phyloP scores from a whole-genome alignment of 352 stramenopile species.

The Phytophthora tentaculata region DNA sequence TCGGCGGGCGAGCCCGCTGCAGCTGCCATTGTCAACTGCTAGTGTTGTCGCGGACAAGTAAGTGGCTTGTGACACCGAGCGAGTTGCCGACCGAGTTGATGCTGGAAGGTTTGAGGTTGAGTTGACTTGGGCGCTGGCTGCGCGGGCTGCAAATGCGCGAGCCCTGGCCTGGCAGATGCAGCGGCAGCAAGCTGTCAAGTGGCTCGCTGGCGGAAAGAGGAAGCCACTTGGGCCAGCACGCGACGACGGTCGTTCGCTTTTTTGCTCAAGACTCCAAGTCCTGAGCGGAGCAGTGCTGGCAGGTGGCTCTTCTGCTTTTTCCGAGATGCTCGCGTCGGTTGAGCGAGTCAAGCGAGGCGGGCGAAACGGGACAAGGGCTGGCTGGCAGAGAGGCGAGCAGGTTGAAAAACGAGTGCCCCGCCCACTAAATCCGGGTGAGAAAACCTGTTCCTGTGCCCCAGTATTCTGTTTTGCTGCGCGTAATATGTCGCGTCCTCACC shows the following conservation, averaged over 20 bases:
- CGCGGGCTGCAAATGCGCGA: slow-evolving; percentile 33
- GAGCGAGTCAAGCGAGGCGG: slow-evolving; percentile 4
- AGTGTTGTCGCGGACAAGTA: slow-evolving; percentile 5
- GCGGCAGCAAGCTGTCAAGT: slow-evolving; percentile 31
- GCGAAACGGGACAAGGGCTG: slow-evolving; percentile 22
- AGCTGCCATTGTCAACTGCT: slow-evolving; percentile 37
- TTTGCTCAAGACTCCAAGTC: slow-evolving; percentile 40
- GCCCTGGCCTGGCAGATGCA: slow-evolving; percentile 24
- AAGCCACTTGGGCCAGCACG: slow-evolving; percentile 49
- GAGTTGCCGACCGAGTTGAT: slow-evolving; percentile 16
- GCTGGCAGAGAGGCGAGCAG: slow-evolving; percentile 37
- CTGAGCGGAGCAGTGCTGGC: slow-evolving; percentile 33
- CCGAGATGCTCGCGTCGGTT: slow-evolving; percentile 37
- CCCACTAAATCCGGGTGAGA: slow-evolving; percentile 29
- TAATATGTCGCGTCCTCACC: slow-evolving; percentile 33
- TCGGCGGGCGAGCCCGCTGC: slow-evolving; percentile 36
- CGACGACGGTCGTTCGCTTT: slow-evolving; percentile 46
- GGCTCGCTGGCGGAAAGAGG: slow-evolving; percentile 28
- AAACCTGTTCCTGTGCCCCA: background rate
- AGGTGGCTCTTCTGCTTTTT: slow-evolving; percentile 49
- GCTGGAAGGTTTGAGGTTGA: slow-evolving; percentile 23
- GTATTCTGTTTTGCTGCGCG: slow-evolving; percentile 25
- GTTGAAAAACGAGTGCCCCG: slow-evolving; percentile 27
- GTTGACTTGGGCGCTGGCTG: slow-evolving; percentile 25
- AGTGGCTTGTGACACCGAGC: slow-evolving; percentile 8